phyloP scores from a whole-genome alignment of 2,329 filamentous ascomycete genomes.

The Diaporthe ampelina region DNA sequence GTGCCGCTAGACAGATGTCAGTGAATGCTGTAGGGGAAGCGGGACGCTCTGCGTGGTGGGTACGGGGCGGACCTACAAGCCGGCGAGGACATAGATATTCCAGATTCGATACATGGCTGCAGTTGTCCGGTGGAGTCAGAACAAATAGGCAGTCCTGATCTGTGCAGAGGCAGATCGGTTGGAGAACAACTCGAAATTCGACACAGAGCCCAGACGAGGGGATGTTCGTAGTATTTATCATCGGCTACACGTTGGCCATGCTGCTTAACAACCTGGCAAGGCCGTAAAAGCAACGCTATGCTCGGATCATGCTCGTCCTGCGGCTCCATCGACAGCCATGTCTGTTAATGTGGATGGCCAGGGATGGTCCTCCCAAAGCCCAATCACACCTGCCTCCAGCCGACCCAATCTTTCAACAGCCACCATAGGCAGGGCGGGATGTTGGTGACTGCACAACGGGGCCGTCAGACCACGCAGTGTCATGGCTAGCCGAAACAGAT shows the following conservation, averaged over 20 bases:
- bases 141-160: background rate
- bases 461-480: background rate
- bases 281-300: background rate
- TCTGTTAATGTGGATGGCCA: slow-evolving; percentile 11
- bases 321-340: slow-evolving; percentile 11
- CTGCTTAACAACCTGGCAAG: background rate
- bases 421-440: background rate
- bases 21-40: background rate
- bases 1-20: slow-evolving; percentile 30
- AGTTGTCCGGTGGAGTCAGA: background rate
- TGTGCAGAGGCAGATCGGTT: slow-evolving; percentile 4
- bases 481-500: slow-evolving; percentile 22
- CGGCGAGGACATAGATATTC: slow-evolving; percentile 40
- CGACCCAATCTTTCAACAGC: slow-evolving; percentile 11
- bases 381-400: background rate
- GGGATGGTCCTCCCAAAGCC: slow-evolving; percentile 11
- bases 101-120: slow-evolving; percentile 41
- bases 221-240: slow-evolving; percentile 20
- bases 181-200: background rate
- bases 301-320: slow-evolving; percentile 25
- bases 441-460: slow-evolving; percentile 11
- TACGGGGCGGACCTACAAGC: slow-evolving; percentile 12
- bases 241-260: slow-evolving; percentile 15
- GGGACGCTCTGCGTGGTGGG: background rate
- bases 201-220: background rate